A percentile compares a stretch with the other conserved stretches of the same genome.
Conservation (phyloP, 1,139 yeast species). For the Sugiyamaella japonica region DNA sequence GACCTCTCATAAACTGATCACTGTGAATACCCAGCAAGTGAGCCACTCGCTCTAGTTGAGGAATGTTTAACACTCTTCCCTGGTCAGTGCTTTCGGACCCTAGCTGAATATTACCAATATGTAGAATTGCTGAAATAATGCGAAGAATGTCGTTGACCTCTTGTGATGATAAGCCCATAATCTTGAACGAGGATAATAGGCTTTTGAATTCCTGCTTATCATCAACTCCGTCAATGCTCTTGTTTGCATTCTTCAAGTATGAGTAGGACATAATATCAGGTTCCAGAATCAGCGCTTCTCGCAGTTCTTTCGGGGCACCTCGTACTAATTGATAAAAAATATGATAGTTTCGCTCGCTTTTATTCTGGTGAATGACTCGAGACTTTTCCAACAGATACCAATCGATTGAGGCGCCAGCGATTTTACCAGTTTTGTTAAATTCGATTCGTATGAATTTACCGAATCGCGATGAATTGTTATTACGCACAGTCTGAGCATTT, state of each 20-base stretch:
- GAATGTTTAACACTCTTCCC: conserved; percentile 60
- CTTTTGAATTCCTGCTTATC: conserved; percentile 67
- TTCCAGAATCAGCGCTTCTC: conserved; percentile 52
- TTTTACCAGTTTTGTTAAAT: conserved; percentile 62
- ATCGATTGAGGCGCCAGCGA: conserved; percentile 88
- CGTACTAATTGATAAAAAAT: conserved; percentile 82
- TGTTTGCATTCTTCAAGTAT: conserved; percentile 60
- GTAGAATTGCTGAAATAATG: conserved; percentile 73
- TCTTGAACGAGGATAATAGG: conserved; percentile 64
- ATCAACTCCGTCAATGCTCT: conserved; percentile 65
- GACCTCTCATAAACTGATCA: conserved; percentile 54
- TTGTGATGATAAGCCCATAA: conserved; percentile 64
- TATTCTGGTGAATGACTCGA: conserved; percentile 79
- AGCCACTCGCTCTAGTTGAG: conserved; percentile 58
- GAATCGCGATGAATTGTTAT: conserved; percentile 93
- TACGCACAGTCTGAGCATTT: conserved; percentile 92
- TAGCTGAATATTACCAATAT: conserved; percentile 82
- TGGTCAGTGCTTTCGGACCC: conserved; percentile 69
- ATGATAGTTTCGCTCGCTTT: conserved; percentile 85
- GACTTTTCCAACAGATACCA: conserved; percentile 94
- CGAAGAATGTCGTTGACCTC: conserved; percentile 64
- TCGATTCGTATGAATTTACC: conserved; percentile 94
- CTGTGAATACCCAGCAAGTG: conserved; percentile 64
- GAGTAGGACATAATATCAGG: conserved; percentile 49
- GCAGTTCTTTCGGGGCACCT: conserved; percentile 58